These are phyloP conservation scores for Pseudogymnoascus destructans DNA, from an alignment of 2,329 filamentous ascomycete species.

Conservation along the genomic window DNA sequence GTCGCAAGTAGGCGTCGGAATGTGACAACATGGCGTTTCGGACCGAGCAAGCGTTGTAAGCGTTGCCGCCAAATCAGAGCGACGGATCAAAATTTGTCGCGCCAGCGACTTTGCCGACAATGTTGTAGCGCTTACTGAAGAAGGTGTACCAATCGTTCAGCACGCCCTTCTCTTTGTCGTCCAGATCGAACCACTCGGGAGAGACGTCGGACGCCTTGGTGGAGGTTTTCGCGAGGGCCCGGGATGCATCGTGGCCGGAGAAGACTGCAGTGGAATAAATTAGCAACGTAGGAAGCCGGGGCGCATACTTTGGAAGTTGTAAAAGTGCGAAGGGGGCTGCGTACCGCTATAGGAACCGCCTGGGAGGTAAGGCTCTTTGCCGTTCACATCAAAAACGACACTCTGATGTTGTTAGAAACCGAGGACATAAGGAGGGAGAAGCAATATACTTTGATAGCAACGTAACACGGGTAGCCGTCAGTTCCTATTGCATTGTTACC, in stretches of 20 bases:
- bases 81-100: conserved; percentile 39
- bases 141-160: conserved; percentile 91
- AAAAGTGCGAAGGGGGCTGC: conserved; percentile 19
- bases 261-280: conserved; percentile 51
- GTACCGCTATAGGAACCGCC: conserved; percentile 76
- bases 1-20: neutral
- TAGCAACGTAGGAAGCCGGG: neutral
- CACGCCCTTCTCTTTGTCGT: conserved; percentile 71
- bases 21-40: neutral
- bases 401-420: conserved; percentile 40
- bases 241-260: conserved; percentile 89
- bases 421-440: neutral
- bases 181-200: conserved; percentile 70
- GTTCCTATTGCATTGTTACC: conserved; percentile 35
- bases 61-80: neutral
- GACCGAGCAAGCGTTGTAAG: neutral
- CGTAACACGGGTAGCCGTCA: conserved; percentile 51
- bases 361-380: conserved; percentile 74
- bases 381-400: conserved; percentile 85
- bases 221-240: conserved; percentile 75
- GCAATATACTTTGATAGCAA: conserved; percentile 50
- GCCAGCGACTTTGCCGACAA: conserved; percentile 56
- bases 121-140: conserved; percentile 93
- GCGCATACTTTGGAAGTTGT: neutral
- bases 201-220: conserved; percentile 72